A percentile compares a stretch with the other conserved stretches of the same genome.
phyloP scores from a whole-genome alignment of 73 alveolate species.

The Uronychia setigera region DNA sequence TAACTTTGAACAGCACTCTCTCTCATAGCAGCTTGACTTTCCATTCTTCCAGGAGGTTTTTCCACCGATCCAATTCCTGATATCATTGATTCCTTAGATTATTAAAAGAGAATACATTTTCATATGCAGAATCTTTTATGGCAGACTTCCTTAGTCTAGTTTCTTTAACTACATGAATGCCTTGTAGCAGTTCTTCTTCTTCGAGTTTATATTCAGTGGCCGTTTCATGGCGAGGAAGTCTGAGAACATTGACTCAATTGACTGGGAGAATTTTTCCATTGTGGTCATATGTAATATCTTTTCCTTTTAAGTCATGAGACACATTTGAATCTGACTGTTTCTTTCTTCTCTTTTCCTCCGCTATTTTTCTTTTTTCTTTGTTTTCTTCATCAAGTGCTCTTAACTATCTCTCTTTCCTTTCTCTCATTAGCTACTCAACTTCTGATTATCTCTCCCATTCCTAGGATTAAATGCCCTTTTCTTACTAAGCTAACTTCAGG shows the following conservation, averaged over 20 bases:
- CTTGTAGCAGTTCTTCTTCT: not conserved
- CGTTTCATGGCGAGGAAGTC: not conserved
- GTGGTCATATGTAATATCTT: not conserved
- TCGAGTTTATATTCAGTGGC: not conserved
- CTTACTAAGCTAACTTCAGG: not conserved
- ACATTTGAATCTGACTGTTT: not conserved
- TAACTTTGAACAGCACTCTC: not conserved
- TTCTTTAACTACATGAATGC: too few relatives aligned
- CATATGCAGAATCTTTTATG: not conserved
- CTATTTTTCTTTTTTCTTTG: not conserved
- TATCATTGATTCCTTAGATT: not conserved
- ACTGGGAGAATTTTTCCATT: not conserved
- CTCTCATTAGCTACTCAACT: not conserved
- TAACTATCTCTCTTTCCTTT: not conserved
- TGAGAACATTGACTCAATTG: not conserved
- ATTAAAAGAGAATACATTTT: not conserved
- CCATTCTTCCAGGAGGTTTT: not conserved
- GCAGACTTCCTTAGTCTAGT: not conserved
- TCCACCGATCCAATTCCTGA: not conserved
- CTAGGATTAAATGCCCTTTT: not conserved
- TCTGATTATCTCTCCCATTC: not conserved
- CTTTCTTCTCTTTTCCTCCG: not conserved
- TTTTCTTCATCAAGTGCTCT: not conserved
- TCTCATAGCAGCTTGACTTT: not conserved
- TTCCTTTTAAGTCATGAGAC: not conserved